Base-by-base conservation (phyloP, 805 yeast genomes). In the Danielia reshetovae region DNA sequence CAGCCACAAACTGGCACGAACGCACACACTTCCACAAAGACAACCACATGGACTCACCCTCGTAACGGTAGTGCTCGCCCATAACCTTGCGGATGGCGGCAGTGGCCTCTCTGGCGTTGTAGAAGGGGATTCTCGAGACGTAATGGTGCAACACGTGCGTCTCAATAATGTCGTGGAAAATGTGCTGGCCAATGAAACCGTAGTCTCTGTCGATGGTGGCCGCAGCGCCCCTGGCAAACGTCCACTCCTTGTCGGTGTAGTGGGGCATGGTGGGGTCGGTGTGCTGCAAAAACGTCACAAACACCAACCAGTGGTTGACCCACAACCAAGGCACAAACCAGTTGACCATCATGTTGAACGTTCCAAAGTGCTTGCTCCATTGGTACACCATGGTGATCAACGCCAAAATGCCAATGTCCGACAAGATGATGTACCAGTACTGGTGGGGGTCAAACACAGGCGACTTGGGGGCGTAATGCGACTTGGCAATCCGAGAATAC, bases 1-100 rank as follows among this genome's bases (percentile, higher is more conserved):
- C 69, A 42, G 79, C 86, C 36, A 82, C 85, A 46, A 73, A 82
- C 60, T 80, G 85, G 60, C 89, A 82, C 40, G 70, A 43, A 60
- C 89, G 75, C 33, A 72, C 62, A 43, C 68, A 62, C 42, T 72
- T 70, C 83, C 83, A 77, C 43, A 77, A 59, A 17, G 75, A 58
- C 17, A 51, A 44, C 76, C 78, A 76, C 81, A 77, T 76, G 56
- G 65, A 72, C 50, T 74, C 78, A 45, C 66, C 76, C 22, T 60
- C 51, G 48, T 72, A 60, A 43, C 68, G 56, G 51, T 74, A 74
- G 51, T 72, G 75, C 23, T 62, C 59, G 39, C 78, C 78, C 71
- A 74, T 64, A 26, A 74, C 77, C 50, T 69, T 60, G 49, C 62
- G 66, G 43, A 74, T 71, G 23, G 72, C 76, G n/a, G 50, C 68